A percentile compares a stretch with the other conserved stretches of the same genome.
phyloP scores from a whole-genome alignment of 148 eudicot genomes.

The Amaranthus palmeri region DNA sequence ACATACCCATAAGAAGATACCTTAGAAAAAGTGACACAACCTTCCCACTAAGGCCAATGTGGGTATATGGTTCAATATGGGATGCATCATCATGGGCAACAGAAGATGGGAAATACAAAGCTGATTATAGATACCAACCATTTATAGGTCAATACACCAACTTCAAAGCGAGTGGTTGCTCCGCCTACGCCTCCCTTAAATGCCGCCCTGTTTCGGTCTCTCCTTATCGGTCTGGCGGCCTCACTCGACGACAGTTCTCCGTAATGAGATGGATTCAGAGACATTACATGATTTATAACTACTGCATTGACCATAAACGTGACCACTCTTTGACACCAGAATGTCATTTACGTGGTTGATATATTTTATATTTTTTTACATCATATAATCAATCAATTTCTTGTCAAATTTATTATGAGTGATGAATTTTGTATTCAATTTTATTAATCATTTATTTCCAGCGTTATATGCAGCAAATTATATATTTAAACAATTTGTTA shows the following conservation, averaged over 20 bases:
- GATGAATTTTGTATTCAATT: background rate
- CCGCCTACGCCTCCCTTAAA: constrained; percentile 50
- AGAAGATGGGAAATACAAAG: constrained; percentile 85
- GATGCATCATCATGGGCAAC: constrained; percentile 99
- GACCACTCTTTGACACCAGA: constrained; percentile 85
- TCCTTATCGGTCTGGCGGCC: constrained; percentile 58
- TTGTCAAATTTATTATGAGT: background rate
- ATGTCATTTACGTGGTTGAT: constrained; percentile 36
- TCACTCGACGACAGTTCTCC: constrained; percentile 40
- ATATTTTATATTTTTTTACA: background rate
- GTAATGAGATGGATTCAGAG: constrained; percentile 76
- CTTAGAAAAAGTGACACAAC: constrained; percentile 68
- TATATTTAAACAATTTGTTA: background rate
- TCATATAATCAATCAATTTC: background rate
- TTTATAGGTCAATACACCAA: constrained; percentile 65
- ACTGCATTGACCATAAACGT: constrained; percentile 66
- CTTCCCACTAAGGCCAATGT: constrained; percentile 89
- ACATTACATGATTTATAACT: constrained; percentile 59
- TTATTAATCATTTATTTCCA: background rate
- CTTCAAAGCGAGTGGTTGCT: constrained; percentile 72
- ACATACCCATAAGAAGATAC: constrained; percentile 88
- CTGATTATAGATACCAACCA: constrained; percentile 81
- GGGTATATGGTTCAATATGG: constrained; percentile 96
- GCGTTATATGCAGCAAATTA: background rate
- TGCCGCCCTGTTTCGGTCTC: constrained; percentile 74